These are phyloP conservation scores for Zea luxurians DNA, from an alignment of 176 grass and related monocot genomes.

Conservation along the genomic window DNA sequence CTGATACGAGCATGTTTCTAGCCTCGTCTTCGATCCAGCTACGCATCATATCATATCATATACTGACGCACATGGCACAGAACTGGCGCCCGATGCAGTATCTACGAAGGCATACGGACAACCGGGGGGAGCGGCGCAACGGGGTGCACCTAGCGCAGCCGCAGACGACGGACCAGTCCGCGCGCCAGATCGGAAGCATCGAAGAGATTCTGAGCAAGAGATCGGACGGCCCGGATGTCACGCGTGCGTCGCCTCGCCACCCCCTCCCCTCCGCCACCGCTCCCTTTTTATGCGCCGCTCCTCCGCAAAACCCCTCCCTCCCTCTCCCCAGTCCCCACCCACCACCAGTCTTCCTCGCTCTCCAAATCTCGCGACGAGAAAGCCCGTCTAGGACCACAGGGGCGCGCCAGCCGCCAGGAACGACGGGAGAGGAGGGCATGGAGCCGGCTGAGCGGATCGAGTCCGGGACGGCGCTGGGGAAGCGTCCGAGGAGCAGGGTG, in stretches of 20 bases:
- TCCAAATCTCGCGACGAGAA: slow-evolving; percentile 25
- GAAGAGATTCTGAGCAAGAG: background rate
- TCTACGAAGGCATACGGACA: background rate
- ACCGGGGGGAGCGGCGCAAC: background rate
- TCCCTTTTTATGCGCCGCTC: slow-evolving; percentile 39
- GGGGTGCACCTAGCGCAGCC: slow-evolving; percentile 25
- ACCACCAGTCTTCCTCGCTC: background rate
- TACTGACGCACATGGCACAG: background rate
- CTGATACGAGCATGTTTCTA: background rate
- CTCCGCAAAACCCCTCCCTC: slow-evolving; percentile 29
- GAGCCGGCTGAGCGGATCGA: slow-evolving; percentile 10
- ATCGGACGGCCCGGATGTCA: slow-evolving; percentile 40
- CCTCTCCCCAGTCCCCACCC: background rate
- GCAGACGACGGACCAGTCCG: background rate
- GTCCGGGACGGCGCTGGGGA: slow-evolving; percentile 50
- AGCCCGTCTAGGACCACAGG: slow-evolving; percentile 16
- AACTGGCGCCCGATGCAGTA: background rate
- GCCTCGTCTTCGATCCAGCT: background rate
- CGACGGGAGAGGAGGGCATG: background rate
- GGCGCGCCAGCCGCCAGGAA: background rate
- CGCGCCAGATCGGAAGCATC: background rate
- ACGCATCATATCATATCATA: background rate
- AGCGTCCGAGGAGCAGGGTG: slow-evolving; percentile 49
- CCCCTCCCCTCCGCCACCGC: background rate
- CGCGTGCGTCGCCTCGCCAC: background rate